Base-by-base conservation (phyloP, 768 basidiomycete genomes). In the Hericium coralloides region DNA sequence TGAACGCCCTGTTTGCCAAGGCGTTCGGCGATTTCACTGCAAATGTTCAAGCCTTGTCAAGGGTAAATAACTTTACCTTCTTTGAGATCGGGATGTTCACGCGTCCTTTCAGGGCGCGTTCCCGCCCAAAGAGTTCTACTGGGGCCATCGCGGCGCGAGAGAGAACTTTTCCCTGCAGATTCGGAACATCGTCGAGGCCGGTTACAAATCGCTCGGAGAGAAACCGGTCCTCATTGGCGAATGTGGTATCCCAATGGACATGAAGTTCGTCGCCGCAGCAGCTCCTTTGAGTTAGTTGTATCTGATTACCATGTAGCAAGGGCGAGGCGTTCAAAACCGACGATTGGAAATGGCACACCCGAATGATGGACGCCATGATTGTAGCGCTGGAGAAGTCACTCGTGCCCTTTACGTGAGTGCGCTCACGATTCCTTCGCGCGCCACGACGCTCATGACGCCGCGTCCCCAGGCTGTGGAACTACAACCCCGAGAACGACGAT, bases 311-410 rank as follows among this genome's bases (percentile, higher is more conserved):
- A 4, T 26, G 58, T 18, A 94, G 92, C 67, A 73, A 81, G 39
- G 80, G 80, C 53, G 79, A 82, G 60, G 90, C 91, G 0, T 88
- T 95, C 66, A 63, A 70, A 52, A 79, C 81, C 0, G 85, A 86
- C 38, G 77, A 90, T 66, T 98, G 87, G 70, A 76, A 66, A 6
- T 92, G 85, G 87, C 97, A 98, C 63, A 70, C 80, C 26, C 77
- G 85, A 31, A 95, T 95, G 93, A 92, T 98, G 87, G 97, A 98
- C 64, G 90, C 92, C 0, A 76, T 98, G 77, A 78, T 95, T 51
- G 85, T 84, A 2, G 97, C 74, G 0, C 73, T 97, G 2, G 95
- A 98, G 62, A 75, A 76, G 3, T 78, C 83, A 3, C 75, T 91
- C 38, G 75, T 92, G 38, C 87, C 87, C 9, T 97, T 92, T 75